Conservation (phyloP, 148 eudicot genomes). For the Pharnaceum exiguum region DNA sequence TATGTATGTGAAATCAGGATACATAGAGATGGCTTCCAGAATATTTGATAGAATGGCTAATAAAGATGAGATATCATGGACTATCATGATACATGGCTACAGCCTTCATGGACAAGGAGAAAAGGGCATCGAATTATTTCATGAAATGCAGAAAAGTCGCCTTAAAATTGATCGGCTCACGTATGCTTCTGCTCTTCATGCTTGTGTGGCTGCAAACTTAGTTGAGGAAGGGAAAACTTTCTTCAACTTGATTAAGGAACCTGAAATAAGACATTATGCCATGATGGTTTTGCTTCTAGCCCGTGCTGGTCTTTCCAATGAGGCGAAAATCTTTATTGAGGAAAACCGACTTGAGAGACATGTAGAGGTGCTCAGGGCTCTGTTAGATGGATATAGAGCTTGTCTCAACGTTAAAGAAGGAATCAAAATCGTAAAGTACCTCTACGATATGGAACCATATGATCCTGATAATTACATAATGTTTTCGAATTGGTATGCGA, state of each 20-base stretch:
- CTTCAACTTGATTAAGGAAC: slow-evolving; percentile 39
- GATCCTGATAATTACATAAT: slow-evolving; percentile 47
- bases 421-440: slow-evolving; percentile 39
- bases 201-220: slow-evolving; percentile 46
- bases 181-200: slow-evolving; percentile 43
- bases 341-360: slow-evolving; percentile 28
- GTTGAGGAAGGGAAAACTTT: slow-evolving; percentile 45
- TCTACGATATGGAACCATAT: slow-evolving; percentile 53
- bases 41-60: slow-evolving; percentile 36
- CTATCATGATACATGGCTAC: slow-evolving; percentile 66
- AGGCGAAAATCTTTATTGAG: slow-evolving; percentile 47
- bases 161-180: slow-evolving; percentile 39
- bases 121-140: slow-evolving; percentile 43
- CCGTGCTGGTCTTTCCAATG: slow-evolving; percentile 46
- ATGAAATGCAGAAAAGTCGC: slow-evolving; percentile 31
- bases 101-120: slow-evolving; percentile 59
- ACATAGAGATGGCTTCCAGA: slow-evolving; percentile 42
- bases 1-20: slow-evolving; percentile 73
- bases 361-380: slow-evolving; percentile 46
- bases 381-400: slow-evolving; percentile 58
- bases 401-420: slow-evolving; percentile 33
- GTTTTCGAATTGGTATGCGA: slow-evolving; percentile 52
- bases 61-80: slow-evolving; percentile 64
- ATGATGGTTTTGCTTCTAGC: slow-evolving; percentile 58
- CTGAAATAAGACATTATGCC: slow-evolving; percentile 42